phyloP scores from a whole-genome alignment of 169 alveolate species.

The Plasmodium inui region DNA sequence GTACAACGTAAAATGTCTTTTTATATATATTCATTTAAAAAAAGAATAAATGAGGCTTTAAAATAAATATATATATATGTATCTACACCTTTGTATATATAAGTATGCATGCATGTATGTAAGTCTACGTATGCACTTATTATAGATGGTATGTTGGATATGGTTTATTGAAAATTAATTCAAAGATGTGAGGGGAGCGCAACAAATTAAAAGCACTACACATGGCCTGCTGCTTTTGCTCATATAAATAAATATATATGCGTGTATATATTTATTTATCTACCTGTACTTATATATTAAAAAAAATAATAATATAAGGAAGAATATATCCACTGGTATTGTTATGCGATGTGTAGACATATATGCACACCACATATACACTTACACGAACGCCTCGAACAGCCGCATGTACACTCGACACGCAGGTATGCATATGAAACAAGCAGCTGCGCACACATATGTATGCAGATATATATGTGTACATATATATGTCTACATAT shows the following conservation, averaged over 20 bases:
- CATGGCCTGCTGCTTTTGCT: slow-evolving; percentile 4
- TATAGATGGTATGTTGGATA: neutral
- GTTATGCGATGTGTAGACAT: neutral
- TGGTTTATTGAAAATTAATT: slow-evolving; percentile 49
- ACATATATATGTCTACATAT: slow-evolving; percentile 15
- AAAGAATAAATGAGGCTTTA: neutral
- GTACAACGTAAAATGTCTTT: neutral
- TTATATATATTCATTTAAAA: neutral
- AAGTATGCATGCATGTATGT: slow-evolving; percentile 5
- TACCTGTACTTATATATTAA: neutral
- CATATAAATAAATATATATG: neutral
- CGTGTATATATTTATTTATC: neutral
- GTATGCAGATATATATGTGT: slow-evolving; percentile 13
- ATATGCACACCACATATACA: neutral
- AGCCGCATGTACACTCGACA: neutral
- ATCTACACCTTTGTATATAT: neutral
- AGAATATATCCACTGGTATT: slow-evolving; percentile 2
- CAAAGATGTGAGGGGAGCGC: slow-evolving; percentile 21
- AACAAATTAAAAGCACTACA: slow-evolving; percentile 68
- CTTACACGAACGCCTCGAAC: neutral
- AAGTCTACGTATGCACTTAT: neutral
- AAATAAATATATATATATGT: neutral
- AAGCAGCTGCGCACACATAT: slow-evolving; percentile 6
- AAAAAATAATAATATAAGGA: neutral
- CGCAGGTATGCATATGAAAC: neutral